Base-by-base conservation (phyloP, 1,284 basidiomycete species). In the Boletellus deceptivus region DNA sequence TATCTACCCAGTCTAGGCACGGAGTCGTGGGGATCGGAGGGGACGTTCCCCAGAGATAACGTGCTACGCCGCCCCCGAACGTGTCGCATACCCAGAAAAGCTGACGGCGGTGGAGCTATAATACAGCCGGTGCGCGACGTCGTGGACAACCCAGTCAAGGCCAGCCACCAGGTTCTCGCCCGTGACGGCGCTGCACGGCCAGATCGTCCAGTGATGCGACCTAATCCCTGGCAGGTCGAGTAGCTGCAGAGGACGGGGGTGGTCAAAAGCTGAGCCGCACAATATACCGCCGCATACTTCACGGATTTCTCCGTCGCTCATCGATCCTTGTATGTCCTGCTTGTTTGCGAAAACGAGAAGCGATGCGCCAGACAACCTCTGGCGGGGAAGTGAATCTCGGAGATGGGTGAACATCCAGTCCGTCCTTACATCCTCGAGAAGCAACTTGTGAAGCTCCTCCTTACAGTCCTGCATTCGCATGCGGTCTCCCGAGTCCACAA, bases 301-400 rank as follows among this genome's bases (percentile, higher is more conserved):
- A 54, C 85, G 78, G 58, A 99, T 96, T 72, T 98, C 91, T 40
- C 77, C 70, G 46, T 86, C 81, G 14, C 82, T 80, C 81, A 98
- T 82, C 0, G 95, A 89, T 25, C 94, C 93, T 36, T 81, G 79
- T 33, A 99, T 82, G 71, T 99, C 97, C 71, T 98, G 95, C 72
- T 99, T 99, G 73, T 99, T 99, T n/a, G 97, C 97, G 68, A 99
- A 93, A 44, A 99, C 86, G 38, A 99, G 80, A 45, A 99, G 79
- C 16, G 94, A 96, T 39, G 96, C 96, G 17, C 96, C 95, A 46
- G 93, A 86, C 37, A 99, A 74, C 61, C 96, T 80, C 92, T 98
- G 18, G 63, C n/a, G 58, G 38, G 25, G 50, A 25, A 50, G 44
- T 55, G 53, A 52, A 56, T 52, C 43, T 64, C 55, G 48, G 54